These are phyloP conservation scores for Cryphonectria radicalis DNA, from an alignment of 2,329 filamentous ascomycete genomes.

Conservation along the genomic window DNA sequence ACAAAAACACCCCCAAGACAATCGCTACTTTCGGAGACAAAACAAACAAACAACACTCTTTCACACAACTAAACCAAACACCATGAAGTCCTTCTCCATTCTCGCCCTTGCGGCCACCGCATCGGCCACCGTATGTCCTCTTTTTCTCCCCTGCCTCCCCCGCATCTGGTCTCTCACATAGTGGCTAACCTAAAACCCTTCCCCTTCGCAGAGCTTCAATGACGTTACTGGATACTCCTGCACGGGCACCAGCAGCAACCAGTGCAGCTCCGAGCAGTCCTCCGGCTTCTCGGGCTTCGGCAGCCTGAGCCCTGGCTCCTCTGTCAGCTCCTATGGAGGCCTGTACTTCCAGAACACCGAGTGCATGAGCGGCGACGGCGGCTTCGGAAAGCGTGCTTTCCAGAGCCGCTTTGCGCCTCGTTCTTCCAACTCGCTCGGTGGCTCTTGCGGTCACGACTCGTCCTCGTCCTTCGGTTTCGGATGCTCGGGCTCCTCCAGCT, in stretches of 20 bases:
- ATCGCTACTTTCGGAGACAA: constrained; percentile 12
- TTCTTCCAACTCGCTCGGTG: constrained; percentile 64
- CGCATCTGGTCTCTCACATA: neutral
- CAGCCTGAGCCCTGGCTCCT: constrained; percentile 59
- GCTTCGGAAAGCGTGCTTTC: constrained; percentile 59
- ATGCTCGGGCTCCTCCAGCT: neutral
- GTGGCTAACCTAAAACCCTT: constrained; percentile 26
- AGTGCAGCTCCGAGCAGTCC: constrained; percentile 73
- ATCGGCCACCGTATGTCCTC: constrained; percentile 49
- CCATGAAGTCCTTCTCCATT: constrained; percentile 57
- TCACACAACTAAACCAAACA: constrained; percentile 38
- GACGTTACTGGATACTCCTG: constrained; percentile 60
- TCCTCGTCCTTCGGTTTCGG: constrained; percentile 58
- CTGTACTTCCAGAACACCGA: constrained; percentile 76
- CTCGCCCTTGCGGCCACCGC: constrained; percentile 57
- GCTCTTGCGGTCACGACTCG: constrained; percentile 52
- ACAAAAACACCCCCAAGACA: constrained; percentile 10
- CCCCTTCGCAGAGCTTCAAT: constrained; percentile 29
- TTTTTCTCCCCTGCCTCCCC: neutral
- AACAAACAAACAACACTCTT: constrained; percentile 4
- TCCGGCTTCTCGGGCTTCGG: constrained; percentile 62
- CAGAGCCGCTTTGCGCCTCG: constrained; percentile 50
- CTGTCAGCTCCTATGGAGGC: constrained; percentile 69
- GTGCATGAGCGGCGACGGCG: constrained; percentile 57
- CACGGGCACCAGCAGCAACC: constrained; percentile 75